A percentile compares a stretch with the other conserved stretches of the same genome.
Conservation (phyloP, 345 rosid species). For the Physaria fendleri region DNA sequence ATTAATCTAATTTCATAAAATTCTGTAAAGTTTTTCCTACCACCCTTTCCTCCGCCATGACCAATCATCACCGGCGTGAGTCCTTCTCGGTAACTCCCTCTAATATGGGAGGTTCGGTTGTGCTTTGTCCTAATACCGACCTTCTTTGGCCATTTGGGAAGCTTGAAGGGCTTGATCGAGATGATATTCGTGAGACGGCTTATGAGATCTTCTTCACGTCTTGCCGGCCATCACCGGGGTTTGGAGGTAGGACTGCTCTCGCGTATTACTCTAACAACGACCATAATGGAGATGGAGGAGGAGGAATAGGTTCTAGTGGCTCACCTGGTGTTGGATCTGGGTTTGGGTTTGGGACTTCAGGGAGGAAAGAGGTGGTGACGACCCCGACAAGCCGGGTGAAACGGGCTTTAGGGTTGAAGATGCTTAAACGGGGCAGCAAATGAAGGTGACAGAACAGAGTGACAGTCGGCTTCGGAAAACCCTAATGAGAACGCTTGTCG, state of each 20-base stretch:
- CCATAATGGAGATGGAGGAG: conserved; percentile 34
- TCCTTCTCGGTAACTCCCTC: conserved; percentile 38
- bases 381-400: conserved; percentile 67
- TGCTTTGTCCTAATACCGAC: conserved; percentile 35
- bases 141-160: conserved; percentile 72
- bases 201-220: conserved; percentile 87
- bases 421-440: conserved; percentile 74
- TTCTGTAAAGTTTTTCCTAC: conserved; percentile 3
- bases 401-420: conserved; percentile 65
- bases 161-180: conserved; percentile 45
- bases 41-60: conserved; percentile 35
- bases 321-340: conserved; percentile 21
- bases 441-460: conserved; percentile 85
- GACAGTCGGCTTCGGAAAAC: conserved; percentile 81
- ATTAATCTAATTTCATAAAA: conserved; percentile 32
- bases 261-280: conserved; percentile 48
- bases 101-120: conserved; percentile 21
- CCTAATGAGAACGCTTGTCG: conserved; percentile 80
- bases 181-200: conserved; percentile 77
- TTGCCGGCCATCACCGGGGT: conserved; percentile 80
- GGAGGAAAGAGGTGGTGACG: conserved; percentile 77
- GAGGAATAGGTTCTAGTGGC: conserved; percentile 24
- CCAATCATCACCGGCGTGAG: conserved; percentile 47
- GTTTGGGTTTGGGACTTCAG: conserved; percentile 31
- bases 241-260: conserved; percentile 68